Evolutionary conservation across 1,284 basidiomycete species (phyloP), one percentile per base, ranked within the genome.

Genomic region (Heterobasidion occidentale): DNA sequence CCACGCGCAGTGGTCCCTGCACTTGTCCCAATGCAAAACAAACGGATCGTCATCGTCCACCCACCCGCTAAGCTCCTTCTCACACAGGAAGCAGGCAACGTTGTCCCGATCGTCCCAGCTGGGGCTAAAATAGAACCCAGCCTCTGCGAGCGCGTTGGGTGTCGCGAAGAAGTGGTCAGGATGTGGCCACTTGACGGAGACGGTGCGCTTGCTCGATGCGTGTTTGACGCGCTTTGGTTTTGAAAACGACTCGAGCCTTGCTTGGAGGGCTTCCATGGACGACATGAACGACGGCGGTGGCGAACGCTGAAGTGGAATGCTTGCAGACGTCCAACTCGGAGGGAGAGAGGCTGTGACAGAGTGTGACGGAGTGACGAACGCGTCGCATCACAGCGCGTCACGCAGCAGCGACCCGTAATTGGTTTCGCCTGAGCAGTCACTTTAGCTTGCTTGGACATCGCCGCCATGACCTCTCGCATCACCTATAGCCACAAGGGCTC

Each of bases 121-220:
- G 0, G 89, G 88, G 56, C 75, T 75, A 69, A 78, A 91, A 74
- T 81, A 92, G 73, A 94, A 94, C 12, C 92, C 92, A 2, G 92
- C 92, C 59, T 86, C 81, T 1, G 92, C 86, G 33, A 94, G 80
- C 4, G 78, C 74, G 51, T 77, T 70, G 1, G 92, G 84, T 48
- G 79, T 92, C 49, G 92, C 85, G 58, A 73, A 70, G 68, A 80
- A 86, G 45, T 70, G 65, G 0, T 67, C 53, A 2, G 84, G 77
- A 62, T 90, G 88, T 0, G 86, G 81, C 88, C 88, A 90, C 70
- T 80, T 86, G 52, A 81, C 55, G 34, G 70, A 67, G 2, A 69
- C 67, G 1, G 75, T 71, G 1, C 66, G 52, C 56, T 71, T 75
- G 46, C 60, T 64, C 3, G 67, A 62, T 0, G 71, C 65, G 3